Conservation (phyloP, 495 filamentous ascomycete species). For the Pyrenopolyporus hunteri region DNA sequence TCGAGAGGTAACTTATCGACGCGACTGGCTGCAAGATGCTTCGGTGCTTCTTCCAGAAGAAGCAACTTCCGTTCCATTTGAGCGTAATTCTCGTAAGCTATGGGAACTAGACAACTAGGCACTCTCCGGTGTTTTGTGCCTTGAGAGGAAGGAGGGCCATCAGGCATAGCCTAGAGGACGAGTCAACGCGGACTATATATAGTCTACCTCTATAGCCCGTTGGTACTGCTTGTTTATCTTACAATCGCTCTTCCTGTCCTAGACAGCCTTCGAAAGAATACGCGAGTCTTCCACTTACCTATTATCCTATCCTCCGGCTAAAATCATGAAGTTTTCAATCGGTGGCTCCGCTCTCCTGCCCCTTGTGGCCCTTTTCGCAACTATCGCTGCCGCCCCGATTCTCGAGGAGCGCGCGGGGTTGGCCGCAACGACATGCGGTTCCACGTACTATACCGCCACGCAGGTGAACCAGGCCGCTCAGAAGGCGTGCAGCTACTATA, state of each 20-base stretch:
- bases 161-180: conserved; percentile 6
- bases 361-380: conserved; percentile 33
- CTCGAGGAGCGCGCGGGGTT: conserved; percentile 33
- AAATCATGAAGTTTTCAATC: conserved; percentile 30
- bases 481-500: conserved; percentile 47
- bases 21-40: background rate
- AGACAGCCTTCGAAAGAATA: background rate
- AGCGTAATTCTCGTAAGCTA: conserved; percentile 5
- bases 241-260: background rate
- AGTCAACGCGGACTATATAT: background rate
- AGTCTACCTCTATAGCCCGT: background rate
- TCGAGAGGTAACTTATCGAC: conserved; percentile 10
- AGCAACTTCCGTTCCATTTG: conserved; percentile 20
- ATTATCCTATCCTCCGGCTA: background rate
- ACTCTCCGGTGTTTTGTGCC: conserved; percentile 27
- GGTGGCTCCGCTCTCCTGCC: conserved; percentile 20
- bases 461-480: conserved; percentile 44
- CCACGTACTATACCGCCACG: conserved; percentile 54
- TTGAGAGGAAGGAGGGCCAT: conserved; percentile 34
- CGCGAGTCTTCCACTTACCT: background rate
- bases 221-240: background rate
- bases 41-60: conserved; percentile 33
- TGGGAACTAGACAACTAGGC: background rate
- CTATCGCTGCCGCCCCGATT: conserved; percentile 23
- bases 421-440: conserved; percentile 51